Percentiles rank a stretch among this genome's conserved stretches.
These are phyloP conservation scores for Aspergillus homomorphus DNA, from an alignment of 495 filamentous ascomycete species.

Conservation along the genomic window DNA sequence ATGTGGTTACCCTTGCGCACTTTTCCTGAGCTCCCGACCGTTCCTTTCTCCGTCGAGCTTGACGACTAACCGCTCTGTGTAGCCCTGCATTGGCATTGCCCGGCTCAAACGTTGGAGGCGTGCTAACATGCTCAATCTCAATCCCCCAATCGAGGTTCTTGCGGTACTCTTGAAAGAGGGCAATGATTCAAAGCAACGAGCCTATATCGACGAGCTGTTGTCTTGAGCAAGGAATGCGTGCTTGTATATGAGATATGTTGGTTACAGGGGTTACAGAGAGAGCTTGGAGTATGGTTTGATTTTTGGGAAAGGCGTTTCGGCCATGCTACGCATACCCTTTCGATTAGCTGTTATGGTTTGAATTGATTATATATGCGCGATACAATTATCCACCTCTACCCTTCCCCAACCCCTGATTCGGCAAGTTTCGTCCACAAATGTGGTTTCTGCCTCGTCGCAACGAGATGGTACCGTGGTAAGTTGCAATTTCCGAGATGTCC, in stretches of 20 bases:
- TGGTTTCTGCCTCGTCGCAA: background rate
- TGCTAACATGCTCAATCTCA: constrained; percentile 71
- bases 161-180: constrained; percentile 74
- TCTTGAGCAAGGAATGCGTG: constrained; percentile 23
- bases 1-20: constrained; percentile 35
- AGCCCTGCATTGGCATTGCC: constrained; percentile 87
- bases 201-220: constrained; percentile 81
- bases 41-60: background rate
- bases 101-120: constrained; percentile 84
- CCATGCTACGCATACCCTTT: constrained; percentile 15
- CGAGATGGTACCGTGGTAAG: background rate
- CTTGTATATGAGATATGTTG: constrained; percentile 6
- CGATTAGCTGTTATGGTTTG: background rate
- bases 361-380: background rate
- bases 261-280: background rate
- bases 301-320: constrained; percentile 11
- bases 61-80: constrained; percentile 19
- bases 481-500: background rate
- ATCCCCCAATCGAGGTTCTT: constrained; percentile 89
- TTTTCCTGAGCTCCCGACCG: background rate
- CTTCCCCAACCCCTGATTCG: background rate
- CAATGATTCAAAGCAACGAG: constrained; percentile 51
- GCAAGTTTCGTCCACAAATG: too few relatives aligned
- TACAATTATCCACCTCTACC: background rate
- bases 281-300: constrained; percentile 9